Conservation (phyloP, 2,329 filamentous ascomycete genomes). For the Beauveria sp. region DNA sequence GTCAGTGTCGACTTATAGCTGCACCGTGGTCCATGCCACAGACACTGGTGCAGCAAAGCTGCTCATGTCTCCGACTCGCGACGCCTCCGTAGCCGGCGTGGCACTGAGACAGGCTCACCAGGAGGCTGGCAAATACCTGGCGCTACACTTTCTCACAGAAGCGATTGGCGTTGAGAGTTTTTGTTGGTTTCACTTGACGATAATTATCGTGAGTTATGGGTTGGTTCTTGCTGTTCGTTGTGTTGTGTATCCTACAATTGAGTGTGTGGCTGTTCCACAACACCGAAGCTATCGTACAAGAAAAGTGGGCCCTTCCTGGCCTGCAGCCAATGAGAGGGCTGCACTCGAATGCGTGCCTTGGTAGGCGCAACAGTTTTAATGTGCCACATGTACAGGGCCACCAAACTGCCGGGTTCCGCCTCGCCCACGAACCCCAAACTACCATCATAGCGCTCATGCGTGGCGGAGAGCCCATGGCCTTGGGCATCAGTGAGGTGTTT, state of each 20-base stretch:
- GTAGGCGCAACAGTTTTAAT: too few relatives aligned
- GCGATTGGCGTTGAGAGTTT: constrained; percentile 43
- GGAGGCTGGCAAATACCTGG: constrained; percentile 45
- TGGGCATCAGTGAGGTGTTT: constrained; percentile 47
- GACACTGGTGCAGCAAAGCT: constrained; percentile 37
- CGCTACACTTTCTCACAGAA: constrained; percentile 36
- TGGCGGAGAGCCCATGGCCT: constrained; percentile 54
- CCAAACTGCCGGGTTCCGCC: constrained; percentile 33
- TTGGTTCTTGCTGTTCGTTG: too few relatives aligned
- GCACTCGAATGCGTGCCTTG: too few relatives aligned
- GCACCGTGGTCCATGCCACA: constrained; percentile 30
- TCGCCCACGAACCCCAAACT: constrained; percentile 40
- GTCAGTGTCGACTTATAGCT: background rate
- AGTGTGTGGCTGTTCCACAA: too few relatives aligned
- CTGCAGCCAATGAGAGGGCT: too few relatives aligned
- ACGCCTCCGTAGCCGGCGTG: constrained; percentile 38
- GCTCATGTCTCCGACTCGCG: constrained; percentile 45
- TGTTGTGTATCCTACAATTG: too few relatives aligned
- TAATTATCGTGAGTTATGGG: too few relatives aligned
- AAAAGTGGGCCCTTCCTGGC: too few relatives aligned
- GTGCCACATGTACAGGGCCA: constrained; percentile 47
- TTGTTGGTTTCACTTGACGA: too few relatives aligned
- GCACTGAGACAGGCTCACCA: constrained; percentile 41
- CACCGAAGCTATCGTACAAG: too few relatives aligned
- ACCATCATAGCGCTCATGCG: constrained; percentile 55